Base-by-base conservation (phyloP, 2,329 filamentous ascomycete genomes). In the Trichoderma arundinaceum region DNA sequence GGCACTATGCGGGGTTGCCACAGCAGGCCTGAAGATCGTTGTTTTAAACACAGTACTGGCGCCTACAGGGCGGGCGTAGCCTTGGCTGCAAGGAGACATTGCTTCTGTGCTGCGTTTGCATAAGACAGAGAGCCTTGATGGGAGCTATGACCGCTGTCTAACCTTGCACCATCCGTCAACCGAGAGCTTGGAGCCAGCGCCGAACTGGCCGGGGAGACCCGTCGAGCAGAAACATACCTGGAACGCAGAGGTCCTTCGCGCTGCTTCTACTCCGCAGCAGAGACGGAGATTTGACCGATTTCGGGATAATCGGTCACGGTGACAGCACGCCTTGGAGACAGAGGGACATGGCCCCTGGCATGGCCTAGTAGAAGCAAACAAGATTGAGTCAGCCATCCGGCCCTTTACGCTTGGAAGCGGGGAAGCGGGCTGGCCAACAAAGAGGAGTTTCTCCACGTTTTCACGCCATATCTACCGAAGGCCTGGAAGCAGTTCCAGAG, bases 1-100 rank as follows among this genome's bases (percentile, higher is more conserved):
- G 52, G 41, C 35, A 32, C 51, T 56, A 48, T 64, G 61, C 61
- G 61, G 61, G 61, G 61, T 64, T 57, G 61, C 43, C 32, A 56
- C 61, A 43, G 52, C 41, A 64, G 43, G 33, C 41, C 53, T 64
- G 61, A 64, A 51, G 61, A 64, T 64, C 41, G 32, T 22, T 41
- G 32, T 54, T 43, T 54, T 49, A 28, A 64, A 48, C 60, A 44
- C 41, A 43, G 60, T n/a, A 54, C 28, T 28, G 19, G 49, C 22
- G 22, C 22, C 22, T 28, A 28, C 22, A 28, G 22, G 22, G 4
- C 22, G 22, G 22, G 22, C 22, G 22, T 28, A 28, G 22, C 22
- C 22, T 53, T 22, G n/a, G 46, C 48, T 52, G 35, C 58, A 49
- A 51, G 44, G 44, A 35, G 44, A 32, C 33, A 52, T 28, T 33